Conservation (phyloP, 805 yeast genomes). For the Ogataea wickerhamii region DNA sequence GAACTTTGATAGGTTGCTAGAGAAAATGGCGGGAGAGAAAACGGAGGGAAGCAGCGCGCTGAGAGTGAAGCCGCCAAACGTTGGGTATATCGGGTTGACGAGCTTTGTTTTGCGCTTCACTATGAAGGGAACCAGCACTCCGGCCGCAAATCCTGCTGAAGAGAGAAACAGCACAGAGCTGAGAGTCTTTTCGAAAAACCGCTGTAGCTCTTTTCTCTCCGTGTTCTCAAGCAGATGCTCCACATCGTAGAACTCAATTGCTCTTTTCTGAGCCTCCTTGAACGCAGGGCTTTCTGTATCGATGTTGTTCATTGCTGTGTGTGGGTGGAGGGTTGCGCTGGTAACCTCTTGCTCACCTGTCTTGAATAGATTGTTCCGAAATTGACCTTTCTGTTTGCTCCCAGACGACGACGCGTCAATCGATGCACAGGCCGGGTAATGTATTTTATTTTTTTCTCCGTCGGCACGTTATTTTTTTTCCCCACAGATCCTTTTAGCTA, state of each 20-base stretch:
- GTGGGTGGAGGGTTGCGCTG: not conserved
- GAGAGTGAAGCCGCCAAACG: constrained; percentile 38
- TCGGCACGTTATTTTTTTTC: not conserved
- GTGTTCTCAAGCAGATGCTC: constrained; percentile 40
- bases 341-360: no score
- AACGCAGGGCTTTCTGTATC: constrained; percentile 14
- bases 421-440: not conserved
- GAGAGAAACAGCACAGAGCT: constrained; percentile 33
- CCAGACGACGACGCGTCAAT: no score
- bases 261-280: constrained; percentile 39
- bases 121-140: constrained; percentile 42
- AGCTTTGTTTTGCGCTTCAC: constrained; percentile 33
- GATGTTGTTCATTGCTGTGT: constrained; percentile 4
- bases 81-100: constrained; percentile 40
- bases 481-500: no score
- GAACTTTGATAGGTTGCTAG: constrained; percentile 33
- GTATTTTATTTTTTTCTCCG: not conserved
- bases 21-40: constrained; percentile 29
- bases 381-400: no score
- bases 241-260: constrained; percentile 45
- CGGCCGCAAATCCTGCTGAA: constrained; percentile 32
- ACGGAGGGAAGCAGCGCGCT: constrained; percentile 31
- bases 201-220: constrained; percentile 42
- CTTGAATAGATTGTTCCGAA: no score
- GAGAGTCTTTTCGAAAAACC: constrained; percentile 35